Conservation (phyloP, 2,329 filamentous ascomycete genomes). For the Cucurbitaria berberidis region DNA sequence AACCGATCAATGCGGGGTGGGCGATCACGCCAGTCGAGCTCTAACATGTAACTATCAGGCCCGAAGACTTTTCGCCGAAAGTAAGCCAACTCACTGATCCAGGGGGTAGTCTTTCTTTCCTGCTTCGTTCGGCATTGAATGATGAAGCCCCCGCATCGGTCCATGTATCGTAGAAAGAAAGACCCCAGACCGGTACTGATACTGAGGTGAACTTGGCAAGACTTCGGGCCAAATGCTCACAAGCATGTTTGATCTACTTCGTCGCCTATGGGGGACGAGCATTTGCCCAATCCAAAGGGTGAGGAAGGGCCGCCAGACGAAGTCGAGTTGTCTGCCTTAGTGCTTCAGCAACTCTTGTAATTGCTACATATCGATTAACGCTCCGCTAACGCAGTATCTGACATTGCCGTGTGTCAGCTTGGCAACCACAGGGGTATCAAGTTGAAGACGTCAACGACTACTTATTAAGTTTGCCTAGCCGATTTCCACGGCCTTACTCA, state of each 20-base stretch:
- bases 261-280: background rate
- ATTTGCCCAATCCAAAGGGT: background rate
- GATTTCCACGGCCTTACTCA: slow-evolving; percentile 8
- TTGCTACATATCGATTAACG: background rate
- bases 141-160: background rate
- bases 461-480: background rate
- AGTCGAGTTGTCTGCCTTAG: background rate
- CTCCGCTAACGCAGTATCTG: slow-evolving; percentile 7
- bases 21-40: slow-evolving; percentile 15
- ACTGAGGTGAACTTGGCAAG: background rate
- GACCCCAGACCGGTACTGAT: background rate
- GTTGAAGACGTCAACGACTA: background rate
- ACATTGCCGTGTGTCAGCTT: slow-evolving; percentile 9
- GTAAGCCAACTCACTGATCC: background rate
- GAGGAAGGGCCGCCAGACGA: background rate
- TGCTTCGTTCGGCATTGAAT: background rate
- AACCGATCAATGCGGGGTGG: slow-evolving; percentile 21
- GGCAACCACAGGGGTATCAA: slow-evolving; percentile 8
- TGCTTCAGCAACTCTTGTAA: background rate
- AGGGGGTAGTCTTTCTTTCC: background rate
- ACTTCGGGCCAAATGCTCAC: no score
- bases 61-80: no score
- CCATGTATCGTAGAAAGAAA: background rate
- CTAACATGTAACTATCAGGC: no score
- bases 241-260: background rate